A percentile compares a stretch with the other conserved stretches of the same genome.
phyloP scores from a whole-genome alignment of 371 early-diverging fungal species.

The Synchytrium microbalum region DNA sequence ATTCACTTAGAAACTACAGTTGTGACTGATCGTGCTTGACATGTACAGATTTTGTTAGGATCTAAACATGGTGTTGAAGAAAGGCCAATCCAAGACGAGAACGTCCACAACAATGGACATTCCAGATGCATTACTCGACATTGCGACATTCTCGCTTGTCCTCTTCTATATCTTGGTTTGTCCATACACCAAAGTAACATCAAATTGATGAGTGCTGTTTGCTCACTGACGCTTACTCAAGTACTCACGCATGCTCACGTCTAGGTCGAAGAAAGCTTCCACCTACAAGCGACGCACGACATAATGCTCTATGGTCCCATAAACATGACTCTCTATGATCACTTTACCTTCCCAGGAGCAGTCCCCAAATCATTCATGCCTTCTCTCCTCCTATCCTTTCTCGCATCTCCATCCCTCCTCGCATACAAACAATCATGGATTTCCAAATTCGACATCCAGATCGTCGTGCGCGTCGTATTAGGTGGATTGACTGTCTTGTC shows the following conservation, averaged over 20 bases:
- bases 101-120: too few species aligned
- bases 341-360: conserved; percentile 82
- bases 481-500: conserved; percentile 36
- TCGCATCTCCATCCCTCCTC: background rate
- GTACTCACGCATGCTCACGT: conserved; percentile 55
- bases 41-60: background rate
- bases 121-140: background rate
- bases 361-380: conserved; percentile 90
- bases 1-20: background rate
- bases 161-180: background rate
- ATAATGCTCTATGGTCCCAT: conserved; percentile 39
- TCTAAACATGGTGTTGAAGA: background rate
- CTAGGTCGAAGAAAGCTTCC: conserved; percentile 95
- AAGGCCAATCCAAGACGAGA: too few species aligned
- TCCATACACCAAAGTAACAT: background rate
- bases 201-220: background rate
- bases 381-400: conserved; percentile 45
- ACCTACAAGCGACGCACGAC: conserved; percentile 86
- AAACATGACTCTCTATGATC: conserved; percentile 52
- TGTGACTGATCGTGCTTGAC: background rate
- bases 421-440: background rate
- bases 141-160: too few species aligned
- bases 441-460: conserved; percentile 26
- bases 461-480: conserved; percentile 42
- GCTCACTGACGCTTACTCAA: background rate